Conservation (phyloP, 2,329 filamentous ascomycete genomes). For the Fusarium paranaense region DNA sequence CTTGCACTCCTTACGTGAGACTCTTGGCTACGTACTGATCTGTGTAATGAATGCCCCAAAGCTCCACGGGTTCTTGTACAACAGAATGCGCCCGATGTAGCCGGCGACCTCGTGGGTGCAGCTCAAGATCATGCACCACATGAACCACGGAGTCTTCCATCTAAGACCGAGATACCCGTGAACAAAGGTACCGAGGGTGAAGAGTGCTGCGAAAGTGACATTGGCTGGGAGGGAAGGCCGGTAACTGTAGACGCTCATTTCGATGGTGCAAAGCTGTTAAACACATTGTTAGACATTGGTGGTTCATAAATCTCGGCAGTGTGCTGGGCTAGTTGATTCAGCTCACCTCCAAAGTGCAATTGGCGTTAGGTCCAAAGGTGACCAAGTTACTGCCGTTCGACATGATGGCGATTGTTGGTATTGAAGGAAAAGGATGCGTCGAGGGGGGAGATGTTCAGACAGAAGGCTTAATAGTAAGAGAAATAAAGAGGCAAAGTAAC, state of each 20-base stretch:
- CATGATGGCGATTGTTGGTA: neutral
- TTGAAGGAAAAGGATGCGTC: neutral
- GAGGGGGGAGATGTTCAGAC: neutral
- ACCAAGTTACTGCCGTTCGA: neutral
- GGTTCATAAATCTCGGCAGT: neutral
- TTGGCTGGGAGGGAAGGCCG: conserved; percentile 55
- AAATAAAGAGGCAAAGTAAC: neutral
- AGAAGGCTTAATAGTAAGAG: neutral
- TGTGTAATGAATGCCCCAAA: conserved; percentile 70
- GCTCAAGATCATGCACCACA: conserved; percentile 61
- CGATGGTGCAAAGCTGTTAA: conserved; percentile 40
- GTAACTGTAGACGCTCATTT: conserved; percentile 57
- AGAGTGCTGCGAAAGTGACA: conserved; percentile 53
- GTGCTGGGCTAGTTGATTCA: neutral
- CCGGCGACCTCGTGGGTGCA: conserved; percentile 67
- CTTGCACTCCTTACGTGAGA: accelerated
- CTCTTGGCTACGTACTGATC: conserved; percentile 50
- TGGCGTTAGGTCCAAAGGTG: conserved; percentile 27
- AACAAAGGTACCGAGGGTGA: conserved; percentile 55
- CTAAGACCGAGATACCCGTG: conserved; percentile 53
- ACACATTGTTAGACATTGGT: neutral
- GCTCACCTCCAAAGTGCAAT: conserved; percentile 31
- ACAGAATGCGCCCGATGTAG: conserved; percentile 66
- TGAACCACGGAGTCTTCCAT: conserved; percentile 55
- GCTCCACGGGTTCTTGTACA: conserved; percentile 65